Evolutionary conservation across 169 alveolate species (phyloP).

Genomic region (Plasmodium gonderi): DNA sequence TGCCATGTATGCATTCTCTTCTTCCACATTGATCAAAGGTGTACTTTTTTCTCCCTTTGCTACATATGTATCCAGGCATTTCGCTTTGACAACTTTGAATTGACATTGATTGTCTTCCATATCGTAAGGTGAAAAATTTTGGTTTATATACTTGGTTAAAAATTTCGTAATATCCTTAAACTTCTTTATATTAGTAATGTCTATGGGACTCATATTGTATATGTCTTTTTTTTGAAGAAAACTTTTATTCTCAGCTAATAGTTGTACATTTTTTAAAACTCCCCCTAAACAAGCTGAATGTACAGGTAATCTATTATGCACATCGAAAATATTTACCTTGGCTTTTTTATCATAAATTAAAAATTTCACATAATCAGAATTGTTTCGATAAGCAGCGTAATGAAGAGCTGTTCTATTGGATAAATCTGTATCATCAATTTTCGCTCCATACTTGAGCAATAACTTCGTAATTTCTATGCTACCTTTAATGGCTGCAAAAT

Average conservation of each 20-base stretch:
- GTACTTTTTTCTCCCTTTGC: background rate
- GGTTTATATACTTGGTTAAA: constrained; percentile 20
- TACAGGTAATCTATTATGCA: constrained; percentile 89
- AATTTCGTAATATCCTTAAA: constrained; percentile 73
- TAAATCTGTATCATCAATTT: constrained; percentile 84
- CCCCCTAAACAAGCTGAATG: constrained; percentile 92
- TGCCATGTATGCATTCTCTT: background rate
- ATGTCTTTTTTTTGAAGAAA: constrained; percentile 81
- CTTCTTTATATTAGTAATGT: constrained; percentile 79
- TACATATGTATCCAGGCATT: constrained; percentile 61
- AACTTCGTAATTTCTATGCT: constrained; percentile 83
- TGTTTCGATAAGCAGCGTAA: constrained; percentile 86
- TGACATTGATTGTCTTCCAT: background rate
- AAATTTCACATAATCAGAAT: constrained; percentile 82
- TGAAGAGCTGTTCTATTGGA: constrained; percentile 88
- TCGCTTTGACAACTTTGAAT: too few relatives aligned
- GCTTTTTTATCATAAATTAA: constrained; percentile 85
- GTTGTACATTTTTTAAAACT: constrained; percentile 83
- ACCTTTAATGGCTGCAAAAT: constrained; percentile 90
- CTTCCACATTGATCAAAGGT: background rate
- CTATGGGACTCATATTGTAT: constrained; percentile 87
- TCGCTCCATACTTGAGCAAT: constrained; percentile 82
- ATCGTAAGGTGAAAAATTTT: constrained; percentile 14
- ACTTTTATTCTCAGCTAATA: constrained; percentile 83
- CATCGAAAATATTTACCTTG: constrained; percentile 83